A percentile compares a stretch with the other conserved stretches of the same genome.
Evolutionary conservation across 140 eudicot species (phyloP).

Genomic region (Anethum foeniculum): DNA sequence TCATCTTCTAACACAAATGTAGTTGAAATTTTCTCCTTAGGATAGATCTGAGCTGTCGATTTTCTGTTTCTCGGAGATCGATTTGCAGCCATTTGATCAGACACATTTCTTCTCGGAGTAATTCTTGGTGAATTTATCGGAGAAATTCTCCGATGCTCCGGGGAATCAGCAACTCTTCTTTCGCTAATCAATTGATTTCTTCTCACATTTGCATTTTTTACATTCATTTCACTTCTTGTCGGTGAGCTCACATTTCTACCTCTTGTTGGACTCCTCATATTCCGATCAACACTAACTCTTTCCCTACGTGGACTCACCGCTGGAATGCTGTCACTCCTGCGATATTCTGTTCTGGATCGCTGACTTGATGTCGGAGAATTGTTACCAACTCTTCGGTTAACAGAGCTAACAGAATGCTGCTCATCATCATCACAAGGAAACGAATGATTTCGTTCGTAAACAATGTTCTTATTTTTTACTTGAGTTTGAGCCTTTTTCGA

Average conservation of each 20-base stretch:
- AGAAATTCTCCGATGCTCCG: constrained; percentile 28
- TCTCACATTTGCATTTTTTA: constrained; percentile 37
- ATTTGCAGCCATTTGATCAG: constrained; percentile 25
- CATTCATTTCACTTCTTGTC: constrained; percentile 36
- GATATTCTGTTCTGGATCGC: constrained; percentile 17
- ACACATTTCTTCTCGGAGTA: constrained; percentile 30
- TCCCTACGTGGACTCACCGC: constrained; percentile 56
- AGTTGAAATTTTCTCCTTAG: constrained; percentile 25
- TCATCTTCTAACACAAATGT: constrained; percentile 47
- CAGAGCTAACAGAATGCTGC: constrained; percentile 50
- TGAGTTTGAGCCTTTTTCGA: constrained; percentile 26
- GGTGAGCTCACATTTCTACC: constrained; percentile 32
- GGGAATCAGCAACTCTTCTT: constrained; percentile 27
- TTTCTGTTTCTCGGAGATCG: constrained; percentile 37
- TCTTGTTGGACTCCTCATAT: constrained; percentile 29
- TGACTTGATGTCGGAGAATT: constrained; percentile 20
- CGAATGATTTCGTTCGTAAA: constrained; percentile 33
- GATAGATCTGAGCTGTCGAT: constrained; percentile 28
- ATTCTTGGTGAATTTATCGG: constrained; percentile 46
- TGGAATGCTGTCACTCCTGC: constrained; percentile 23
- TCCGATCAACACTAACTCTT: constrained; percentile 29
- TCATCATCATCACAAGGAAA: constrained; percentile 24
- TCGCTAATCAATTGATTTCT: constrained; percentile 53
- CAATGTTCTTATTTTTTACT: constrained; percentile 30
- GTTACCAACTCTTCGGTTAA: constrained; percentile 22